phyloP scores from a whole-genome alignment of 257 asterid species.

The Rubia yunnanensis region DNA sequence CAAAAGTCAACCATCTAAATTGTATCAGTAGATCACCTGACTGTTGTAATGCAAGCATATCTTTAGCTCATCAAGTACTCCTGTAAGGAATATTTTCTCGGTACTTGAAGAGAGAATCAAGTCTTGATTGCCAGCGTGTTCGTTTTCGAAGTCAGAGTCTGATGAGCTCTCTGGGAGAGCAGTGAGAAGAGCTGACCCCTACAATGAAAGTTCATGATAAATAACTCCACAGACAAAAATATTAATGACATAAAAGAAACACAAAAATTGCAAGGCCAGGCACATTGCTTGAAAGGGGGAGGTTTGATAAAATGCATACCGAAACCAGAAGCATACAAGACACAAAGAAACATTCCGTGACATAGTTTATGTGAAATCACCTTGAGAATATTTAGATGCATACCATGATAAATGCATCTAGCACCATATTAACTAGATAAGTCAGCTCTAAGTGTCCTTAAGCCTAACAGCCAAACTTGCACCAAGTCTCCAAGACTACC shows the following conservation, averaged over 20 bases:
- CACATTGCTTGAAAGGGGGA: too few species aligned
- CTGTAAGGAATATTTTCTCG: slow-evolving; percentile 67
- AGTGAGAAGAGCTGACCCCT: slow-evolving; percentile 67
- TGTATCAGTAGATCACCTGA: slow-evolving; percentile 38
- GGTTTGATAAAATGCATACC: too few species aligned
- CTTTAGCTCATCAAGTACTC: slow-evolving; percentile 82
- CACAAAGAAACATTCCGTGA: too few species aligned
- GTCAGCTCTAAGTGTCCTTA: too few species aligned
- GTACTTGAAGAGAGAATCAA: slow-evolving; percentile 33
- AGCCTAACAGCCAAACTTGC: too few species aligned
- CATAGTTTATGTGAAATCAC: too few species aligned
- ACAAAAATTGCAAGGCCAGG: too few species aligned
- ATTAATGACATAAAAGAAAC: background rate
- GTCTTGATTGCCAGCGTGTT: slow-evolving; percentile 30
- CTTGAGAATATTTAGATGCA: too few species aligned
- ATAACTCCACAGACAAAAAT: background rate
- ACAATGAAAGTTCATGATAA: slow-evolving; percentile 15
- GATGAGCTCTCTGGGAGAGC: slow-evolving; percentile 66
- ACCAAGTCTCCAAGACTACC: too few species aligned
- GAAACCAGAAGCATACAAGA: too few species aligned
- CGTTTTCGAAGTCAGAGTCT: slow-evolving; percentile 62
- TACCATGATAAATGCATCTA: too few species aligned
- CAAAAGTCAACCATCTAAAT: background rate
- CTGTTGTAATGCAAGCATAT: slow-evolving; percentile 65
- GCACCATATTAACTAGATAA: too few species aligned